Conservation (phyloP, 257 asterid species). For the Capsicum rhomboideum region DNA sequence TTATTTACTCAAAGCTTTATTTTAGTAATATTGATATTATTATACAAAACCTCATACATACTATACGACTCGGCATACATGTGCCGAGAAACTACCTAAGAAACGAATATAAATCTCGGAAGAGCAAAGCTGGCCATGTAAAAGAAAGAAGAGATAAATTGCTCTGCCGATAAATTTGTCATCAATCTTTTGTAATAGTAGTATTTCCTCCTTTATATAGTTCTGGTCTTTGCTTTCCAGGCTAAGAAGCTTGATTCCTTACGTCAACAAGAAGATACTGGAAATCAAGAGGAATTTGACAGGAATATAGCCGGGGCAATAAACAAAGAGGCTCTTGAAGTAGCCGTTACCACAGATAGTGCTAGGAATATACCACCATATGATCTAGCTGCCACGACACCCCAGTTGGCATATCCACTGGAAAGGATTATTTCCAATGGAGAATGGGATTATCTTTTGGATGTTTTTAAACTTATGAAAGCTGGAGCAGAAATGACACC, state of each 20-base stretch:
- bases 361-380: conserved; percentile 60
- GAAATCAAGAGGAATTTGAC: conserved; percentile 27
- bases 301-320: conserved; percentile 28
- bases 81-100: too few relatives aligned
- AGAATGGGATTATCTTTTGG: conserved; percentile 79
- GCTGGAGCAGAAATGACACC: conserved; percentile 26
- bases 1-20: too few relatives aligned
- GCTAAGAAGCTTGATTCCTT: conserved; percentile 33
- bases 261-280: conserved; percentile 37
- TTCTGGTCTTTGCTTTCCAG: conserved; percentile 22
- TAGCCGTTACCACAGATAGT: conserved; percentile 11
- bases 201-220: background rate
- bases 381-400: conserved; percentile 51
- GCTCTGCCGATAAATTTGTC: background rate
- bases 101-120: background rate
- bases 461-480: conserved; percentile 33
- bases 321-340: conserved; percentile 49
- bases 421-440: conserved; percentile 68
- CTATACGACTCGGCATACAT: too few relatives aligned
- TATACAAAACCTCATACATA: too few relatives aligned
- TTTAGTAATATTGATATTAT: too few relatives aligned
- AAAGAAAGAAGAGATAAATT: background rate
- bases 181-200: background rate
- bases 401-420: conserved; percentile 69
- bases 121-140: background rate